These are phyloP conservation scores for Cyberlindnera amylophila DNA, from an alignment of 805 yeast species.

Conservation along the genomic window DNA sequence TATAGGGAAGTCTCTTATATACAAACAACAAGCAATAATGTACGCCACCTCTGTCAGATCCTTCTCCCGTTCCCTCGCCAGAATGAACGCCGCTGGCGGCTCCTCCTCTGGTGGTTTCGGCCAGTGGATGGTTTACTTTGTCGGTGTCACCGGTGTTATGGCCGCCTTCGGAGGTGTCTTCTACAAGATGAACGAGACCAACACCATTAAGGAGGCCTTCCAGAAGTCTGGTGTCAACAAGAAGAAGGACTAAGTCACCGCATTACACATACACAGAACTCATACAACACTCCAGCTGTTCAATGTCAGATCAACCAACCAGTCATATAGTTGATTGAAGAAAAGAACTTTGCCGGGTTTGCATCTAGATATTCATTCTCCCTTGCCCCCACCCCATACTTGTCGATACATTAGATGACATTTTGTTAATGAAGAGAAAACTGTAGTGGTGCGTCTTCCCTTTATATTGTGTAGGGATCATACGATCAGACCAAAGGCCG, in stretches of 20 bases:
- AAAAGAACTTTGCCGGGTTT: no score
- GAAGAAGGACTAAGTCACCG: conserved; percentile 4
- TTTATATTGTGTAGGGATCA: no score
- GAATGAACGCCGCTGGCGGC: conserved; percentile 20
- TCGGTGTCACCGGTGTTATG: conserved; percentile 23
- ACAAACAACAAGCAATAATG: conserved; percentile 14
- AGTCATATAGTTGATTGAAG: no score
- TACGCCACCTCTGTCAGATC: conserved; percentile 26
- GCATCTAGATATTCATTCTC: neutral
- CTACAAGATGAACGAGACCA: conserved; percentile 24
- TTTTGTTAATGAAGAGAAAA: no score
- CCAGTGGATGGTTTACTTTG: conserved; percentile 26
- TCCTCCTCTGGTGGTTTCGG: conserved; percentile 17
- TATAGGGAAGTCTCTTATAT: neutral
- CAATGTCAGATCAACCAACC: neutral
- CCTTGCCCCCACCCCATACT: neutral
- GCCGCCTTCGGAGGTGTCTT: conserved; percentile 24
- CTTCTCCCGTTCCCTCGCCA: conserved; percentile 25
- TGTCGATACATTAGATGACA: no score
- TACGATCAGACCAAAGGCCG: no score
- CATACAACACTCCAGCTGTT: neutral
- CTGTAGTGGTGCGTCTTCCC: no score
- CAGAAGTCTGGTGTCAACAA: conserved; percentile 21
- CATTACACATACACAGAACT: neutral
- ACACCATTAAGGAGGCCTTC: conserved; percentile 22